Evolutionary conservation across 1,284 basidiomycete species (phyloP).

Genomic region (Apiotrichum gamsii): DNA sequence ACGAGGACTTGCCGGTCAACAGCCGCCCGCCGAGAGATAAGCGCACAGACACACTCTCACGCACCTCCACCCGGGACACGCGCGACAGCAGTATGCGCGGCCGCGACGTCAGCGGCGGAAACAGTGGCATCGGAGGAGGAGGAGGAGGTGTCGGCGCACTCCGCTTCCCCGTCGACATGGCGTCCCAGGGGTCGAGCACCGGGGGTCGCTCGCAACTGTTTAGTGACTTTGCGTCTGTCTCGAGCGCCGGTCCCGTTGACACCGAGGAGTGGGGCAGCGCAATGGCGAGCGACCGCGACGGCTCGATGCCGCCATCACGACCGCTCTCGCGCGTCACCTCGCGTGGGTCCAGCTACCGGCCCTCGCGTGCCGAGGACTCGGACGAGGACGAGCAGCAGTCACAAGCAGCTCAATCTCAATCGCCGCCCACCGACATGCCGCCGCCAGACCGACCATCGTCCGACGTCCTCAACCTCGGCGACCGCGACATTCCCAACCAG

Average conservation of each 20-base stretch:
- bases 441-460: slow-evolving; percentile 5
- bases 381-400: slow-evolving; percentile 32
- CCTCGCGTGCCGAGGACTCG: slow-evolving; percentile 28
- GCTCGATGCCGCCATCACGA: slow-evolving; percentile 31
- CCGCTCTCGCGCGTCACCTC: slow-evolving; percentile 38
- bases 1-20: slow-evolving; percentile 35
- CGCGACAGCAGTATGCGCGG: slow-evolving; percentile 1
- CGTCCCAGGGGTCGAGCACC: no score
- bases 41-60: slow-evolving; percentile 16
- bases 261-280: slow-evolving; percentile 4
- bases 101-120: no score
- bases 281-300: slow-evolving; percentile 20
- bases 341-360: slow-evolving; percentile 28
- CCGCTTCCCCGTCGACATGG: not conserved
- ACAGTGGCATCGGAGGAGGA: not conserved
- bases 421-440: not conserved
- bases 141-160: not conserved
- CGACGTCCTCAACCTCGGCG: slow-evolving; percentile 11
- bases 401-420: slow-evolving; percentile 17
- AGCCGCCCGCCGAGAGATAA: slow-evolving; percentile 15
- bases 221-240: not conserved
- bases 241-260: slow-evolving; percentile 1
- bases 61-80: slow-evolving; percentile 33
- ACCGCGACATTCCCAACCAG: slow-evolving; percentile 40
- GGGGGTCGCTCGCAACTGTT: slow-evolving; percentile 2